Conservation (phyloP, 371 early-diverging fungal genomes). For the Mucor indicus region DNA sequence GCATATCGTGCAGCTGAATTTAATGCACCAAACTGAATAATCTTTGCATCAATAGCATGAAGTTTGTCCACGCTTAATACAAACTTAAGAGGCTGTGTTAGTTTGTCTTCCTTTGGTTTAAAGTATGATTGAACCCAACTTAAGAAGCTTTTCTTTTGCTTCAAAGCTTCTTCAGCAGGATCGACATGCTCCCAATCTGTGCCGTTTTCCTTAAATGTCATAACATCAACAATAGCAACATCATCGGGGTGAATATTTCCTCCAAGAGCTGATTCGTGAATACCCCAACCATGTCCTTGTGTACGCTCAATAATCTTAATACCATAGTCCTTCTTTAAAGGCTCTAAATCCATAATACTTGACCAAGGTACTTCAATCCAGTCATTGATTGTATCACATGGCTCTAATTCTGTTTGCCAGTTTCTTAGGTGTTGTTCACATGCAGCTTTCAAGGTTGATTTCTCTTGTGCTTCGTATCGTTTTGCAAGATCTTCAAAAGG, state of each 20-base stretch:
- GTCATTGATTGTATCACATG: conserved; percentile 22
- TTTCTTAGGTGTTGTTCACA: conserved; percentile 11
- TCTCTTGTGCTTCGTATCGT: conserved; percentile 38
- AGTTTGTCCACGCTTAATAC: conserved; percentile 18
- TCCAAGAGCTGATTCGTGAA: conserved; percentile 25
- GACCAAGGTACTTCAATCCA: conserved; percentile 34
- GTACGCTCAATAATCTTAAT: conserved; percentile 38
- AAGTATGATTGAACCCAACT: conserved; percentile 15
- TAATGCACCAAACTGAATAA: conserved; percentile 43
- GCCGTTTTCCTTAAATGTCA: conserved; percentile 39
- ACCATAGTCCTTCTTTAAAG: conserved; percentile 24
- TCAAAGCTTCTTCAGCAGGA: conserved; percentile 8
- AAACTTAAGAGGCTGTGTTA: conserved; percentile 28
- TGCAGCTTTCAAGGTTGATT: conserved; percentile 11
- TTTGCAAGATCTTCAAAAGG: conserved; percentile 36
- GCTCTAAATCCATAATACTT: conserved; percentile 27
- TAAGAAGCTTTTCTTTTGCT: not conserved
- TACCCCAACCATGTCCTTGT: conserved; percentile 38
- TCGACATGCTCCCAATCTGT: conserved; percentile 28
- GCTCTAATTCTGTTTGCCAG: conserved; percentile 26
- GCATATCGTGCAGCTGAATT: conserved; percentile 36
- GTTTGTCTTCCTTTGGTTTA: conserved; percentile 1
- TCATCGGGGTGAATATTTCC: conserved; percentile 12
- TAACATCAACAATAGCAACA: conserved; percentile 33
- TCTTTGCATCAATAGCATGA: conserved; percentile 13